These are phyloP conservation scores for Phytophthora chlamydospora DNA, from an alignment of 352 stramenopile species.

Conservation along the genomic window DNA sequence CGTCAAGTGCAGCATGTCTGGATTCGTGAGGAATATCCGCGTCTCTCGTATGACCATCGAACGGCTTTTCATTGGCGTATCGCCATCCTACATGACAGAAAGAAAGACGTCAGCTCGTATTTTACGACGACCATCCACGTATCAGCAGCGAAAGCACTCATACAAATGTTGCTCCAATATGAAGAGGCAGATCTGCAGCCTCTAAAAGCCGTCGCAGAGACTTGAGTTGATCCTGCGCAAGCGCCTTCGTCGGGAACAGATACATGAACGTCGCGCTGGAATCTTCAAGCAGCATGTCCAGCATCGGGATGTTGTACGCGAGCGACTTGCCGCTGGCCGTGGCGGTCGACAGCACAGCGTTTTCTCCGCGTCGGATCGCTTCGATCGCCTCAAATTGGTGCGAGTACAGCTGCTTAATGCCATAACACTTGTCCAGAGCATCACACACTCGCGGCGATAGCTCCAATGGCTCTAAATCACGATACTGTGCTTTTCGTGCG, in stretches of 20 bases:
- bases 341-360: conserved; percentile 96
- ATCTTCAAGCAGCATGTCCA: conserved; percentile 74
- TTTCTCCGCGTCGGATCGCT: conserved; percentile 80
- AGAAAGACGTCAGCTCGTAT: not conserved
- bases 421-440: conserved; percentile 51
- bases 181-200: conserved; percentile 48
- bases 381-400: conserved; percentile 93
- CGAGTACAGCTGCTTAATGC: conserved; percentile 85
- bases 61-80: conserved; percentile 92
- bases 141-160: not conserved
- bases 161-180: conserved; percentile 77
- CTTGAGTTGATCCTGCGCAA: conserved; percentile 98
- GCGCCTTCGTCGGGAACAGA: conserved; percentile 98
- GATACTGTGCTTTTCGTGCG: conserved; percentile 49
- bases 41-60: conserved; percentile 82
- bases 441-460: conserved; percentile 45
- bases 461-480: conserved; percentile 39
- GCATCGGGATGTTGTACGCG: conserved; percentile 96
- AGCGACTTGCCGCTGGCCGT: conserved; percentile 97
- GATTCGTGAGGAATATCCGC: conserved; percentile 98
- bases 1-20: conserved; percentile 98
- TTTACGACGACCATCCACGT: not conserved
- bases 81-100: conserved; percentile 87
- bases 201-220: conserved; percentile 82
- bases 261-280: conserved; percentile 87